A percentile compares a stretch with the other conserved stretches of the same genome.
phyloP scores from a whole-genome alignment of 2,329 filamentous ascomycete genomes.

The Phialophora tarda region DNA sequence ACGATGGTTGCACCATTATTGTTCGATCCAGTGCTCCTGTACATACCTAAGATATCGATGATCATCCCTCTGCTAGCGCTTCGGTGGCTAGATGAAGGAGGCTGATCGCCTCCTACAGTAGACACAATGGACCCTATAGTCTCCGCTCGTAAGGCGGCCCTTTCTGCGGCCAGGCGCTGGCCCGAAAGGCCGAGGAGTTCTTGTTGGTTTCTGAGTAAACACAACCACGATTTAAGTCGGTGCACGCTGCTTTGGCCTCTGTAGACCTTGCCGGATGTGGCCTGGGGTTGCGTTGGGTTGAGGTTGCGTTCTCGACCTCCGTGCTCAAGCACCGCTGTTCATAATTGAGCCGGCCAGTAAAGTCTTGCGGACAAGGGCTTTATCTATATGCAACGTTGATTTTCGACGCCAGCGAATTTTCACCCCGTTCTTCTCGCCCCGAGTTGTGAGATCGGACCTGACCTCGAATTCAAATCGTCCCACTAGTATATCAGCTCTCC shows the following conservation, averaged over 20 bases:
- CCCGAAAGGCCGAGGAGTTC: neutral
- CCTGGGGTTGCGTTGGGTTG: constrained; percentile 1
- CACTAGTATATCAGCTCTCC: neutral
- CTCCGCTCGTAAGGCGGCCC: neutral
- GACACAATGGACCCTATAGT: neutral
- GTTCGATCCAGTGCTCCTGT: neutral
- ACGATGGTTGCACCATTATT: neutral
- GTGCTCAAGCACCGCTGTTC: neutral
- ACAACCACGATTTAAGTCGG: neutral
- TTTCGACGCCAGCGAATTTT: neutral
- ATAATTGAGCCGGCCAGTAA: neutral
- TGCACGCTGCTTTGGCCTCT: neutral
- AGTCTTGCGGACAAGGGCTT: constrained; percentile 2
- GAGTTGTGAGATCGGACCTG: neutral
- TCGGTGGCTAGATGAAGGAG: neutral
- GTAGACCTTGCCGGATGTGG: constrained; percentile 3
- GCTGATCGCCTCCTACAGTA: neutral
- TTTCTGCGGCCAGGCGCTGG: neutral
- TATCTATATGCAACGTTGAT: constrained; percentile 9
- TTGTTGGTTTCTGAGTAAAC: neutral
- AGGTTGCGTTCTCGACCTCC: constrained; percentile 6
- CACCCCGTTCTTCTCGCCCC: neutral
- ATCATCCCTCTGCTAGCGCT: neutral
- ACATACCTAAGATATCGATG: neutral
- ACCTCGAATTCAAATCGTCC: neutral